Evolutionary conservation across 371 early-diverging fungal genomes (phyloP), one percentile per base, ranked within the genome.

Genomic region (Rhizopus stolonifer): DNA sequence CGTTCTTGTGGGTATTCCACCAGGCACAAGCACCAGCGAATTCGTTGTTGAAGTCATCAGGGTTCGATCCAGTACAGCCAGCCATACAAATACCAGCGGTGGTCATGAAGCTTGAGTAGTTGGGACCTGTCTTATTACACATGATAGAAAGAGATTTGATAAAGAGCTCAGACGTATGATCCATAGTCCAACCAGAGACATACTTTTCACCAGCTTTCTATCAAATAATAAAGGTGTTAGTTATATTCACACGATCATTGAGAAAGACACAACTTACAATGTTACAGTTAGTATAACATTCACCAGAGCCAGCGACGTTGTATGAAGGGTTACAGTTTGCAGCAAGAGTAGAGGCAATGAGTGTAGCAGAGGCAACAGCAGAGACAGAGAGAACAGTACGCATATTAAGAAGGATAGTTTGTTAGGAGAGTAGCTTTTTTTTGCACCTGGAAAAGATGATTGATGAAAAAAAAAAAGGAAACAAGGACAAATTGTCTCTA

Each of bases 11-110:
- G 13, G 4, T 22, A 24, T 23, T 31, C 56, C 55, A 67, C 59
- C 70, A 64, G 19, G 50, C 55, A 52, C 52, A 53, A 46, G 65
- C 65, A 48, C 43, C 57, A 22, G 61, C 33, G 25, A 47, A 69
- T 55, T 70, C 61, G 0, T 31, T 42, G 36, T 61, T 61, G 48
- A 61, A 61, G 1, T 36, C 32, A 18, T 61, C 61, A 17, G 56
- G 61, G 26, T 61, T 58, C 11, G 46, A 38, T 13, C 33, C 24
- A 18, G 51, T 60, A 50, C 74, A 74, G 1, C 47, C 51, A 24
- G 52, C 58, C 65, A 68, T 65, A 59, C 74, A 74, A 24, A 68
- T 67, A 18, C 74, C 71, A 39, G 69, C 64, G 15, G 56, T 47
- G n/a, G 64, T 65, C 71, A 70, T 70, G 52, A 70, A 74, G 11